These are phyloP conservation scores for Murraya koenigii DNA, from an alignment of 345 rosid species.

Conservation along the genomic window DNA sequence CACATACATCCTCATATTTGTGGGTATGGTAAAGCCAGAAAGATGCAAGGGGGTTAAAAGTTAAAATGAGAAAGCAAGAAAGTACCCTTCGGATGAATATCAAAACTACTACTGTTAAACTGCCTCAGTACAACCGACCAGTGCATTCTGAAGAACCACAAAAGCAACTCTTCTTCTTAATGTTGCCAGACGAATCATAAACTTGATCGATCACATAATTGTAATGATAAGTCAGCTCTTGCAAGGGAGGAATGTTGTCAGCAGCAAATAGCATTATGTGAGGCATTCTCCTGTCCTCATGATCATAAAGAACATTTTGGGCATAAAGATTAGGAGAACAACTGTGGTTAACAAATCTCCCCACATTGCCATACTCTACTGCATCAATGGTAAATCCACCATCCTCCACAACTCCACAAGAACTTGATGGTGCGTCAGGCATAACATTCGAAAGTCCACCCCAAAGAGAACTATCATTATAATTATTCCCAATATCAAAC, in stretches of 20 bases:
- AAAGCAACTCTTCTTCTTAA: constrained; percentile 63
- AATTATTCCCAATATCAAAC: constrained; percentile 64
- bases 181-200: constrained; percentile 58
- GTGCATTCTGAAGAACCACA: constrained; percentile 79
- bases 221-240: constrained; percentile 82
- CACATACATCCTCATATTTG: neutral
- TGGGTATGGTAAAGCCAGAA: neutral
- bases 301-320: constrained; percentile 81
- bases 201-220: constrained; percentile 67
- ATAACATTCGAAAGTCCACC: constrained; percentile 45
- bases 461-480: constrained; percentile 39
- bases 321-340: constrained; percentile 95
- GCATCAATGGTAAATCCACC: constrained; percentile 83
- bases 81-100: neutral
- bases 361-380: constrained; percentile 59
- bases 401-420: constrained; percentile 33
- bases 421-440: constrained; percentile 37
- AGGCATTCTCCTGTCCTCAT: constrained; percentile 66
- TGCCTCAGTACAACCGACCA: constrained; percentile 69
- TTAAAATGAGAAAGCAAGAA: neutral
- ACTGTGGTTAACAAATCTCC: constrained; percentile 89
- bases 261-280: constrained; percentile 85
- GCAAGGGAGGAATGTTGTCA: constrained; percentile 86
- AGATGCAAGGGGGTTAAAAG: neutral
- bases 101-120: neutral